Percentiles rank a stretch among this genome's conserved stretches.
Conservation (phyloP, 495 filamentous ascomycete species). For the Beverwykella pulmonaria region DNA sequence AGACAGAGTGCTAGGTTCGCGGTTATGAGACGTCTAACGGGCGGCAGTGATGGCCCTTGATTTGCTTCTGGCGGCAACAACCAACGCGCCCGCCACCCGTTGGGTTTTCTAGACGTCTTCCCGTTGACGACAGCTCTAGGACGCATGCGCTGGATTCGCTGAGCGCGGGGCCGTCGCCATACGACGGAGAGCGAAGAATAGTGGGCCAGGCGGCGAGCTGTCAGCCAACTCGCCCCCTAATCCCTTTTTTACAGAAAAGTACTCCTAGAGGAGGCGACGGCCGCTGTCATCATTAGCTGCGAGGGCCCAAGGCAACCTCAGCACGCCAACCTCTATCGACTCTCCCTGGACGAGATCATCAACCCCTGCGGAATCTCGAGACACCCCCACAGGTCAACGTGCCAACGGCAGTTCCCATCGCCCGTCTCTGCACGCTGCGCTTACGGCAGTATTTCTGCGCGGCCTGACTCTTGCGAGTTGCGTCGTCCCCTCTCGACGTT, state of each 20-base stretch:
- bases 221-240: slow-evolving; percentile 9
- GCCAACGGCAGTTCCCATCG: slow-evolving; percentile 34
- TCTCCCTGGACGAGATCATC: slow-evolving; percentile 10
- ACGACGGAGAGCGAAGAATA: slow-evolving; percentile 6
- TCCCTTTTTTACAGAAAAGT: slow-evolving; percentile 1
- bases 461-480: slow-evolving; percentile 15
- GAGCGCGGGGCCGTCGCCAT: slow-evolving; percentile 6
- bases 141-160: slow-evolving; percentile 17
- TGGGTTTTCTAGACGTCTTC: slow-evolving; percentile 16
- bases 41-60: slow-evolving; percentile 18
- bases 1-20: slow-evolving; percentile 1
- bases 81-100: slow-evolving; percentile 14
- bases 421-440: slow-evolving; percentile 11
- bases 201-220: neutral
- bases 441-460: slow-evolving; percentile 9
- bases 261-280: neutral
- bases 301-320: neutral
- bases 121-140: slow-evolving; percentile 1
- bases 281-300: slow-evolving; percentile 13
- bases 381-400: slow-evolving; percentile 19
- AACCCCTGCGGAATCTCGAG: slow-evolving; percentile 10
- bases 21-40: slow-evolving; percentile 27
- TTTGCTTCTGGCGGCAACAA: slow-evolving; percentile 21
- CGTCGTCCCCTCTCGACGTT: slow-evolving; percentile 18
- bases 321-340: slow-evolving; percentile 11